Percentiles rank a stretch among this genome's conserved stretches.
Evolutionary conservation across 2,329 filamentous ascomycete genomes (phyloP).

Genomic region (Cladosporium colombiae): DNA sequence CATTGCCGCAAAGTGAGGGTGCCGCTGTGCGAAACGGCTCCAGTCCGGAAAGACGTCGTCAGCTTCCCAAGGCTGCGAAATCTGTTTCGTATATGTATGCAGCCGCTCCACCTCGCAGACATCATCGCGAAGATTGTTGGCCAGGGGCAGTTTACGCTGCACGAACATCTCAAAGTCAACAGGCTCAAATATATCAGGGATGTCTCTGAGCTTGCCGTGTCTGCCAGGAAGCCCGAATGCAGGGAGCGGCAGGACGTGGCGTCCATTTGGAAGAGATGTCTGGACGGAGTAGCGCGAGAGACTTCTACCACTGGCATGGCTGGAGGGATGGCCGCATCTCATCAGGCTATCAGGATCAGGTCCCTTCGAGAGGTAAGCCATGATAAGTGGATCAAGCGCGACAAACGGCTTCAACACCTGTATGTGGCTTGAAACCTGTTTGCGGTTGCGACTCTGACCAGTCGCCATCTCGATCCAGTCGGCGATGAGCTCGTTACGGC

Average conservation of each 20-base stretch:
- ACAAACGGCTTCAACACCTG: conserved; percentile 62
- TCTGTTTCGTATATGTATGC: conserved; percentile 44
- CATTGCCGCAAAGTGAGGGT: conserved; percentile 31
- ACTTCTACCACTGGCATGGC: conserved; percentile 24
- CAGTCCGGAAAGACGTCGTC: conserved; percentile 39
- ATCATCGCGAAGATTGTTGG: conserved; percentile 13
- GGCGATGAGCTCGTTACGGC: conserved; percentile 63
- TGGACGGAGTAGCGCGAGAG: conserved; percentile 28
- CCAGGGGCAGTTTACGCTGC: conserved; percentile 32
- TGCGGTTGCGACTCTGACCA: conserved; percentile 54
- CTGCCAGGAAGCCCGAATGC: background rate
- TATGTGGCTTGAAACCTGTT: conserved; percentile 65
- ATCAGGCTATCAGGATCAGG: conserved; percentile 21
- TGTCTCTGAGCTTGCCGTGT: conserved; percentile 5
- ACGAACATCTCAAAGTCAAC: conserved; percentile 45
- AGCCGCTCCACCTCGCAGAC: conserved; percentile 30
- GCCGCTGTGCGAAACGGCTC: conserved; percentile 37
- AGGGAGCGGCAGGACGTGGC: conserved; percentile 11
- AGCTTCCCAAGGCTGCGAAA: conserved; percentile 32
- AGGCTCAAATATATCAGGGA: conserved; percentile 32
- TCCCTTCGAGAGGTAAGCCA: conserved; percentile 43
- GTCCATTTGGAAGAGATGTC: conserved; percentile 18
- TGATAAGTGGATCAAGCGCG: conserved; percentile 52
- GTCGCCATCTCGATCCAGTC: conserved; percentile 59
- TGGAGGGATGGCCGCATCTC: conserved; percentile 12